These are phyloP conservation scores for Proteromonas lacertae DNA, from an alignment of 352 stramenopile species.

Conservation along the genomic window DNA sequence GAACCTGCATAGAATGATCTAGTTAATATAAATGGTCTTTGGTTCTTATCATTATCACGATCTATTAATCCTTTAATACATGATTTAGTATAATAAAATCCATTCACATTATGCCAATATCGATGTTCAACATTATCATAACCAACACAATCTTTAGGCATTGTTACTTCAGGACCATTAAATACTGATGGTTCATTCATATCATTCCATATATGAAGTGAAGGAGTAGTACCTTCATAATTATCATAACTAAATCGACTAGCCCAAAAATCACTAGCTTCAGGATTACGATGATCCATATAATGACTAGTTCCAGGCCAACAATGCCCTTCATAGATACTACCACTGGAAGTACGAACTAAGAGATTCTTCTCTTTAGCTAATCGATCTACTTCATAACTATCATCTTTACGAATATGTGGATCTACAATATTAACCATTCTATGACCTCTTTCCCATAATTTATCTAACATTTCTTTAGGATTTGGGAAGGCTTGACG, in stretches of 20 bases:
- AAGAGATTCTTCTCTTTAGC: constrained; percentile 16
- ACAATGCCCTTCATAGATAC: constrained; percentile 93
- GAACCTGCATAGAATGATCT: constrained; percentile 84
- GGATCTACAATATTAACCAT: constrained; percentile 98
- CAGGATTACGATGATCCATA: constrained; percentile 71
- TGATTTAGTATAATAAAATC: constrained; percentile 80
- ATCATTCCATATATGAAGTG: constrained; percentile 99
- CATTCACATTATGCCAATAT: constrained; percentile 99
- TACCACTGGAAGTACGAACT: constrained; percentile 70
- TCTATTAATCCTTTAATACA: constrained; percentile 54
- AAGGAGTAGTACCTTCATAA: constrained; percentile 57
- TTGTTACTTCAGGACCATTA: constrained; percentile 92
- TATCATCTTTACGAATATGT: constrained; percentile 83
- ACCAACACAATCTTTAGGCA: constrained; percentile 62
- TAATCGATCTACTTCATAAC: not conserved
- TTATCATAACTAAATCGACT: constrained; percentile 68
- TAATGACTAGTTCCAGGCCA: constrained; percentile 93
- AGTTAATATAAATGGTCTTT: constrained; percentile 84
- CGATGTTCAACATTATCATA: constrained; percentile 70
- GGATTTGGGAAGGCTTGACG: constrained; percentile 68
- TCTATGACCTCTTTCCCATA: constrained; percentile 31
- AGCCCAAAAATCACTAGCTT: constrained; percentile 75
- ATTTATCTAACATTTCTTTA: constrained; percentile 42
- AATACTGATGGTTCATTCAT: constrained; percentile 99
- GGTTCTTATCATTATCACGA: no score